Evolutionary conservation across 805 yeast genomes (phyloP), one percentile per base, ranked within the genome.

Genomic region (Alloascoidea hylecoeti): DNA sequence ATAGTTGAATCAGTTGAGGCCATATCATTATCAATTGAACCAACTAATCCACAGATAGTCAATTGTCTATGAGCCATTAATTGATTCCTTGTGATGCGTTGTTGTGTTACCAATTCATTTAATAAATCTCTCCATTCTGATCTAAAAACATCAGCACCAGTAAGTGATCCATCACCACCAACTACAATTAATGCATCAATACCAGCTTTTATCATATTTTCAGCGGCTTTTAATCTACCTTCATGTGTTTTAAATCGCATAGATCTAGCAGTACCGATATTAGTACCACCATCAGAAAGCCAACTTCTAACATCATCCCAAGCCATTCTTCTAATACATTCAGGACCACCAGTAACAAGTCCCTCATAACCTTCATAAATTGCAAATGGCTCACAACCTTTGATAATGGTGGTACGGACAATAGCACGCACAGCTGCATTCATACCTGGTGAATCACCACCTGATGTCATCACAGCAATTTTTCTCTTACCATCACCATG

Each of bases 361-460:
- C 98, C 98, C 45, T 83, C 81, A 65, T 92, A 92, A 44, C 98
- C 98, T 61, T 92, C 98, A 55, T 73, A 78, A 36, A 94, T 75
- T 17, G 94, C 96, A 51, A 69, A 92, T 18, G 86, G 89, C 45
- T 86, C 94, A 63, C 97, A 92, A 14, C 81, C 88, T 41, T 75
- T 68, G 63, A 66, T 73, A 45, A 92, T 84, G 44, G 95, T 95
- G 2, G 96, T 75, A 49, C 98, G 72, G 5, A 89, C 95, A 42
- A 92, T 94, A 0, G 97, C 95, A 45, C 98, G 70, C 4, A 92
- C 98, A 17, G 78, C 83, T 3, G 96, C 89, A 59, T 86, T 85
- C 98, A 92, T 92, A 51, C 99, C 99, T 18, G 94, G 98, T 38
- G 97, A 82, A 56, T 92, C 99, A 60, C 99, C 98, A 49, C 98